Base-by-base conservation (phyloP, 495 filamentous ascomycete species). In the Bombardia bombarda region DNA sequence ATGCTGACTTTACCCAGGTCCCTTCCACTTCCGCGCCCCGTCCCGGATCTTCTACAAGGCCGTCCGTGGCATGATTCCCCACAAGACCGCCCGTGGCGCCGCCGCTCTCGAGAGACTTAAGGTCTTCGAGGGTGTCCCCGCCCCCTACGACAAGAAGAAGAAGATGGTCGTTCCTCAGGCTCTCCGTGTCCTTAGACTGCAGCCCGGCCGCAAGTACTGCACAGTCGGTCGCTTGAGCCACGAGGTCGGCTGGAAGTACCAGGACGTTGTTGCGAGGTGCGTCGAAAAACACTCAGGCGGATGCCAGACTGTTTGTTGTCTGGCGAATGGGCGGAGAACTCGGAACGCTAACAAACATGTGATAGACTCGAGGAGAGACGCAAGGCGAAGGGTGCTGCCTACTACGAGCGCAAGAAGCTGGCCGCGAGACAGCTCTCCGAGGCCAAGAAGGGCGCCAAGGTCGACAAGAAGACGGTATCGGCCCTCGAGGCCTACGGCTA, bases 21-120 rank as follows among this genome's bases (percentile, higher is more conserved):
- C 92, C 68, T 98, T 95, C 84, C 92, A 97, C 75, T 98, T 95
- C 87, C 93, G 92, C 70, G 86, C 88, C 60, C 92, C 92, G 38
- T 92, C 90, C 55, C 83, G 93, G 67, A 95, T 98, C 73, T 90
- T 98, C 84, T 98, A 96, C 84, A 94, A 95, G 82, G 88, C 92
- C 65, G 87, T 98, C 73, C 93, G 92, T 65, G 92, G 92, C 68
- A 98, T 98, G 92, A 90, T 97, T 53, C 93, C 92, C 62, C 92
- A 98, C 86, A 98, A 98, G 82, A 97, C 92, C 55, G 76, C 90
- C 65, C 92, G 92, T 65, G 92, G 92, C 66, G 84, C 90, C 62
- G 89, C 90, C 51, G 92, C 92, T 50, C 69, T 98, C 68, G 88
- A 96, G 78, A 83, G 92, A 68, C 86, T 98, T 46, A 97, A 97